Evolutionary conservation across 306 rosid species (phyloP).

Genomic region (Quercus alba): DNA sequence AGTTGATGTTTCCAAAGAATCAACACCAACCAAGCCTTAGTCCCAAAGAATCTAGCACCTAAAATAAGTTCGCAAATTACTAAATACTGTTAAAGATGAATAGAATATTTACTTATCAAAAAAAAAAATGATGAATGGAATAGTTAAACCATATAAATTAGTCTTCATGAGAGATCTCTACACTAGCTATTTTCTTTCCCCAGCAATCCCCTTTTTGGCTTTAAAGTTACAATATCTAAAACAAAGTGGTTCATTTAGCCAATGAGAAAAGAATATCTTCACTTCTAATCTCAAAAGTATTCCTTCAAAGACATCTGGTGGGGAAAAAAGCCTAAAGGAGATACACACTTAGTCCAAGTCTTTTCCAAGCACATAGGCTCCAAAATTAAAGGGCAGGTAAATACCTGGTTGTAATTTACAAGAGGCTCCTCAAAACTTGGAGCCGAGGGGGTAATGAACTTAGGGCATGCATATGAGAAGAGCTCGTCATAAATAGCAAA

Average conservation of each 20-base stretch:
- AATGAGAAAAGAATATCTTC: not conserved
- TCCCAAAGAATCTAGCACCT: not conserved
- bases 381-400: not conserved
- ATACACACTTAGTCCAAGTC: not conserved
- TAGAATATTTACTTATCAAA: no score
- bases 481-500: slow-evolving; percentile 94
- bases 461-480: slow-evolving; percentile 97
- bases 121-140: not conserved
- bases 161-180: not conserved
- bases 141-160: not conserved
- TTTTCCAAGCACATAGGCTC: not conserved
- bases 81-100: no score
- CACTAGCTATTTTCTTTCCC: no score
- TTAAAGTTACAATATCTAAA: no score
- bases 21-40: no score
- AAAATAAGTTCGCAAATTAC: not conserved
- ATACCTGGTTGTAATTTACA: slow-evolving; percentile 92
- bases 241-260: not conserved
- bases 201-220: no score
- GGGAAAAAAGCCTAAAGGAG: not conserved
- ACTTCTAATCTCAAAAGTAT: not conserved
- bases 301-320: no score
- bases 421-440: slow-evolving; percentile 96
- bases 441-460: slow-evolving; percentile 95
- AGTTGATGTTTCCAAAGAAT: not conserved